Base-by-base conservation (phyloP, 2,329 filamentous ascomycete genomes). In the Cyphellophora europaea region DNA sequence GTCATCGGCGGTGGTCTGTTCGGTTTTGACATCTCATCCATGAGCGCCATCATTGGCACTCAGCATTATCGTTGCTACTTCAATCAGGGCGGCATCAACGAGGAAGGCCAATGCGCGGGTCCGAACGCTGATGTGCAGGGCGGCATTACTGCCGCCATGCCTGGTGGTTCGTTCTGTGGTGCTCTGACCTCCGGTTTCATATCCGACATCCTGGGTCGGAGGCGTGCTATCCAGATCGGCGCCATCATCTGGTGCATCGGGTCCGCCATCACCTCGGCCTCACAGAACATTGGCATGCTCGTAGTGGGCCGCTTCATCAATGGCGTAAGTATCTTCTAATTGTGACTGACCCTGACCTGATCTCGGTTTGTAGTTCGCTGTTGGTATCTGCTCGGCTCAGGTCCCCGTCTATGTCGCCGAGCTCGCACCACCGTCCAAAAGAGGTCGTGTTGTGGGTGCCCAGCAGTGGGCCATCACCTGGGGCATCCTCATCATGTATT, bases 331-430 rank as follows among this genome's bases (percentile, higher is more conserved):
- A n/a, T n/a, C 8, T 25, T 25, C 8, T 25, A 8, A 8, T n/a
- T 25, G 21, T n/a, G 21, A 25, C n/a, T 25, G 8, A 25, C n/a
- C 8, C n/a, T 25, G 21, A 25, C 21, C 21, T 8, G 21, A 8
- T n/a, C n/a, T n/a, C n/a, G n/a, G n/a, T n/a, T 8, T 25, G 21
- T 25, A 25, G 21, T 51, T 86, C 45, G 77, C 77, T 37, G 79
- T 87, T 36, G 83, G 82, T 41, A 84, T 87, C 47, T 76, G 75
- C 44, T 83, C 78, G 17, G 76, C 79, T 5, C 66, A 83, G 48
- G 79, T 79, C 3, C 79, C 79, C 0, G 74, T 84, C 13, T 85
- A 84, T 54, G 74, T 82, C 48, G 70, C 77, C 38, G 81, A 85
- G 53, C 66, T 85, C 12, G 78, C 71, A 16, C 67, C 66, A 18